These are phyloP conservation scores for Scopulariopsis brevicaulis DNA, from an alignment of 2,329 filamentous ascomycete species.

Conservation along the genomic window DNA sequence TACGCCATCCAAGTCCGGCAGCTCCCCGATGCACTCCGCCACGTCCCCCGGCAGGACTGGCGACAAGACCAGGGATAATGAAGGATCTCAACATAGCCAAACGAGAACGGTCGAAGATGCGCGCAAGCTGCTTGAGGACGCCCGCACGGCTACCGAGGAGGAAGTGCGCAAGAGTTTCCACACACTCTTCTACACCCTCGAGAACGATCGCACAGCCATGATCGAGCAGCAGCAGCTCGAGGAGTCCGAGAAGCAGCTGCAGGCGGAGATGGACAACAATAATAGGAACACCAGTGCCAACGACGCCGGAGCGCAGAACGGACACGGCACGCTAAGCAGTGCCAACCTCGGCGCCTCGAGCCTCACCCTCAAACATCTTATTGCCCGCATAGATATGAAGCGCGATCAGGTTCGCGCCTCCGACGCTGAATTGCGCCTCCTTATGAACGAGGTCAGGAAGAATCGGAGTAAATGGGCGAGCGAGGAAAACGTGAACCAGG, in stretches of 20 bases:
- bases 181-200: slow-evolving; percentile 87
- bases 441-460: slow-evolving; percentile 97
- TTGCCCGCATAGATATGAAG: slow-evolving; percentile 89
- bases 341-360: slow-evolving; percentile 94
- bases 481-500: slow-evolving; percentile 93
- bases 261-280: slow-evolving; percentile 80
- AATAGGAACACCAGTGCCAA: slow-evolving; percentile 40
- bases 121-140: slow-evolving; percentile 85
- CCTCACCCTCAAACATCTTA: slow-evolving; percentile 91
- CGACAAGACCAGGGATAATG: slow-evolving; percentile 26
- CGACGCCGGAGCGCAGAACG: slow-evolving; percentile 26
- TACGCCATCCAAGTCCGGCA: slow-evolving; percentile 60
- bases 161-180: slow-evolving; percentile 84
- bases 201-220: slow-evolving; percentile 94
- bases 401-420: slow-evolving; percentile 82
- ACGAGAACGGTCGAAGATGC: slow-evolving; percentile 73
- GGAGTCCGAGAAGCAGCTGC: slow-evolving; percentile 90
- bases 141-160: slow-evolving; percentile 82
- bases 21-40: slow-evolving; percentile 51
- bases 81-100: slow-evolving; percentile 30
- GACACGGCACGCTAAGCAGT: slow-evolving; percentile 77
- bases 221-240: slow-evolving; percentile 94
- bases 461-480: slow-evolving; percentile 98
- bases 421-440: slow-evolving; percentile 78
- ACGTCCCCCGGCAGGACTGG: slow-evolving; percentile 46